Evolutionary conservation across 2,329 filamentous ascomycete genomes (phyloP).

Genomic region (Beauveria asiatica): DNA sequence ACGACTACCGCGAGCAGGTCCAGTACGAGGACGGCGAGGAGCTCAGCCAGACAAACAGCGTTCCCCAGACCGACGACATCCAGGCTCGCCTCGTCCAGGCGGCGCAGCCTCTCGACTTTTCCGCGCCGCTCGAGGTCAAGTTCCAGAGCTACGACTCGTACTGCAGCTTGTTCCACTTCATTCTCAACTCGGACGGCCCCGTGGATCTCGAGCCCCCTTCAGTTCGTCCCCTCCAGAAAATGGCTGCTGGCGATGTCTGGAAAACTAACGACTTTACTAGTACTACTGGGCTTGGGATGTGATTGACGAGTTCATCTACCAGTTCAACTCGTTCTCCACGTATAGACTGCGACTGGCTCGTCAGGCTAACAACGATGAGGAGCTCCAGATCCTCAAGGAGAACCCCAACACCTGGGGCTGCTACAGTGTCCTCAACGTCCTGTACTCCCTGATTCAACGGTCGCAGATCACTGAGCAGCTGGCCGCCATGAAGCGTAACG

Average conservation of each 20-base stretch:
- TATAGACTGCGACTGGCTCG: conserved; percentile 90
- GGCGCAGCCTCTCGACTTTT: conserved; percentile 91
- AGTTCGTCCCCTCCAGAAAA: conserved; percentile 46
- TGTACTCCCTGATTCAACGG: conserved; percentile 97
- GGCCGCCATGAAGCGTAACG: conserved; percentile 85
- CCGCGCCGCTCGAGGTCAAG: conserved; percentile 90
- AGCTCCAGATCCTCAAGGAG: conserved; percentile 82
- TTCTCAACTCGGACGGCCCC: conserved; percentile 97
- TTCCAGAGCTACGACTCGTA: conserved; percentile 99
- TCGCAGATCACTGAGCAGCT: conserved; percentile 98
- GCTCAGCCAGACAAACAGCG: conserved; percentile 65
- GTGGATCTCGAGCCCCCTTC: conserved; percentile 95
- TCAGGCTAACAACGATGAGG: conserved; percentile 77
- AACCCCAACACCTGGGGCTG: conserved; percentile 99
- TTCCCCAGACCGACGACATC: conserved; percentile 78
- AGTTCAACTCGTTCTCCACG: conserved; percentile 98
- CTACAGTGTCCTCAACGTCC: conserved; percentile 97
- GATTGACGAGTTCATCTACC: conserved; percentile 99
- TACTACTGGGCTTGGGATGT: conserved; percentile 99
- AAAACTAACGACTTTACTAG: conserved; percentile 36
- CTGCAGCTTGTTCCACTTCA: conserved; percentile 98
- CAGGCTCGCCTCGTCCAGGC: conserved; percentile 86
- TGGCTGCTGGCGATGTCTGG: neutral
- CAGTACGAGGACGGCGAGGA: conserved; percentile 84
- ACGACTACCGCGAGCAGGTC: conserved; percentile 93